Conservation (phyloP, 139 green algal species). For the Zygnema circumcarinatum region DNA sequence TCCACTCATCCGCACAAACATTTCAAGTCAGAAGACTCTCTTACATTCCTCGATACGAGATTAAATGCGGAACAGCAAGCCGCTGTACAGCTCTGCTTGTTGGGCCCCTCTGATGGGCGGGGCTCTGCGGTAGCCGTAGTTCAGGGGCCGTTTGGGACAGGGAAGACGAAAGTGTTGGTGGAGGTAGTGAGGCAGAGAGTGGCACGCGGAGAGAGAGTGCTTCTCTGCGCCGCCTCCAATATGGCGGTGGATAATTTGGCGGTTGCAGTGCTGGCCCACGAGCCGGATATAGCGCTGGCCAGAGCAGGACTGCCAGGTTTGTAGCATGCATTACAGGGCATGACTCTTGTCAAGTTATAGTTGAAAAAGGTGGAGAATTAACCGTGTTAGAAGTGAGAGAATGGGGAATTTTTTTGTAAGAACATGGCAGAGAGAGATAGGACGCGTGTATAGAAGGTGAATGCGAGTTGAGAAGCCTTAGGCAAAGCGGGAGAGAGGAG, state of each 20-base stretch:
- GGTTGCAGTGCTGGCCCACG: conserved; percentile 27
- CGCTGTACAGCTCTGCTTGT: conserved; percentile 38
- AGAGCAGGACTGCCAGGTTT: conserved; percentile 48
- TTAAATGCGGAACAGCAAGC: conserved; percentile 44
- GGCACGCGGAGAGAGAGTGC: conserved; percentile 21
- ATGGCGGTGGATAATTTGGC: conserved; percentile 55
- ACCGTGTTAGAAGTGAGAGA: background rate
- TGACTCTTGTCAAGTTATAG: too few relatives aligned
- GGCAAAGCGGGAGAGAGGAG: too few relatives aligned
- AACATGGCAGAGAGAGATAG: too few relatives aligned
- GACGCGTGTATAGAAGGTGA: too few relatives aligned
- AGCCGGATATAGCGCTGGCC: conserved; percentile 25
- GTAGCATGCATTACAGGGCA: too few relatives aligned
- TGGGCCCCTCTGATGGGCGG: background rate
- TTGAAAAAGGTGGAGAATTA: background rate
- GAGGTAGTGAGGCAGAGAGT: conserved; percentile 51
- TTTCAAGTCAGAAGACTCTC: too few relatives aligned
- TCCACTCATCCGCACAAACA: too few relatives aligned
- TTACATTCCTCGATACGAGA: conserved; percentile 29
- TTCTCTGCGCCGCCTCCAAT: conserved; percentile 52
- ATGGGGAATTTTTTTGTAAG: background rate
- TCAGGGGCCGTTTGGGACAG: conserved; percentile 60
- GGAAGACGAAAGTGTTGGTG: conserved; percentile 54
- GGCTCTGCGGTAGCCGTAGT: conserved; percentile 31
- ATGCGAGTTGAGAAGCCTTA: too few relatives aligned